A percentile compares a stretch with the other conserved stretches of the same genome.
phyloP scores from a whole-genome alignment of 2,329 filamentous ascomycete genomes.

The Fusarium anthophilum region DNA sequence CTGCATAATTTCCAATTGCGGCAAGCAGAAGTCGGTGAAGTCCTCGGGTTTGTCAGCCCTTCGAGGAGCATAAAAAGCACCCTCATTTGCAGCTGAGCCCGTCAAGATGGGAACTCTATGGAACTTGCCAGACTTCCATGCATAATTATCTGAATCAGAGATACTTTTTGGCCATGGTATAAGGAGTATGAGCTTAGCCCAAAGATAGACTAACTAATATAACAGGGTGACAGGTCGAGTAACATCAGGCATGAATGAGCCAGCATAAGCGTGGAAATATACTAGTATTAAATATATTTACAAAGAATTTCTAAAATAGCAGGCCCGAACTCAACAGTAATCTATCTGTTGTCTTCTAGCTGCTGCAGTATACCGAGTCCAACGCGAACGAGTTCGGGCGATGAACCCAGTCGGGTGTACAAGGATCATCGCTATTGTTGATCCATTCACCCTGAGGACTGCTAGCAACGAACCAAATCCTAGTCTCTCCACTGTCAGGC shows the following conservation, averaged over 20 bases:
- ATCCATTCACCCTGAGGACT: constrained; percentile 6
- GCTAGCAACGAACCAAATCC: constrained; percentile 10
- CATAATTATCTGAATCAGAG: background rate
- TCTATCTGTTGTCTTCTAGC: rapidly evolving
- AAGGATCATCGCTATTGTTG: background rate
- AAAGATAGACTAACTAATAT: background rate
- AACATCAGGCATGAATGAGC: too few relatives aligned
- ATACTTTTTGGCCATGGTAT: background rate
- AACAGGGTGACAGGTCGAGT: rapidly evolving
- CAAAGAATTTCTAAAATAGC: background rate
- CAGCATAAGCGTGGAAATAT: too few relatives aligned
- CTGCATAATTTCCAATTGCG: background rate
- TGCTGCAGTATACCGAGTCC: background rate
- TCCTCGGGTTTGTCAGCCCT: constrained; percentile 31
- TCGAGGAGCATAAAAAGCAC: constrained; percentile 42
- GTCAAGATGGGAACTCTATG: constrained; percentile 45
- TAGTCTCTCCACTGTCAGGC: background rate
- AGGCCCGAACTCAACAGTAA: background rate
- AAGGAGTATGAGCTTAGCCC: background rate
- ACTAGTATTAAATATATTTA: background rate
- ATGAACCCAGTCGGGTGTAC: background rate
- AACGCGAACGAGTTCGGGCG: background rate
- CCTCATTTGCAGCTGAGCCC: constrained; percentile 45
- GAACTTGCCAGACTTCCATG: constrained; percentile 47
- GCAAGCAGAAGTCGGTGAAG: constrained; percentile 39